A percentile compares a stretch with the other conserved stretches of the same genome.
Evolutionary conservation across 768 basidiomycete species (phyloP).

Genomic region (Albatrellus ellisii): DNA sequence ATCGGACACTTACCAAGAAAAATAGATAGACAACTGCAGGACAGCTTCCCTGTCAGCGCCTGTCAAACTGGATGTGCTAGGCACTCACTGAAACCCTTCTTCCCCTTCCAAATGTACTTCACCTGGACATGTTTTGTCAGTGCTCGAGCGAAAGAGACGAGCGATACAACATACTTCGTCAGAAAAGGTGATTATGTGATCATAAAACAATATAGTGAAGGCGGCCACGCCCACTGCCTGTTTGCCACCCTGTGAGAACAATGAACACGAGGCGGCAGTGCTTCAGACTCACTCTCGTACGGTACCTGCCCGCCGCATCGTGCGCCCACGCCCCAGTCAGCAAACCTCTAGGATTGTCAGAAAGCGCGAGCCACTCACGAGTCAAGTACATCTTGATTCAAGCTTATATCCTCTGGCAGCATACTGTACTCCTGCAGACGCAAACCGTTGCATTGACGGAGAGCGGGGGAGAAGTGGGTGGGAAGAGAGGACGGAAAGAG

Average conservation of each 20-base stretch:
- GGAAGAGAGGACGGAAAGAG: too few species aligned
- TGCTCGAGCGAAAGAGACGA: neutral
- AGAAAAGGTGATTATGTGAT: conserved; percentile 38
- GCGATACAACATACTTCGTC: conserved; percentile 24
- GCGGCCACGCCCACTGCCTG: conserved; percentile 41
- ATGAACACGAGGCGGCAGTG: neutral
- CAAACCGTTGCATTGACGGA: too few species aligned
- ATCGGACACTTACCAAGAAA: conserved; percentile 20
- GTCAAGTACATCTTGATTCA: too few species aligned
- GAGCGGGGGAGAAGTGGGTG: too few species aligned
- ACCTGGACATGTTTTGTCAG: conserved; percentile 20
- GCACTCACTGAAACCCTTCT: conserved; percentile 31
- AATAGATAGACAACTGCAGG: conserved; percentile 24
- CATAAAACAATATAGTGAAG: conserved; percentile 40
- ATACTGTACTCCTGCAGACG: too few species aligned
- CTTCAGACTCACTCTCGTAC: neutral
- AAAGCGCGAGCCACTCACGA: too few species aligned
- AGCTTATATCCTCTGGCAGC: too few species aligned
- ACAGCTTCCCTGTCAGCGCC: neutral
- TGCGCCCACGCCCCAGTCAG: too few species aligned
- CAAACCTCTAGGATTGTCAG: too few species aligned
- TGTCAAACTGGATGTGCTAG: neutral
- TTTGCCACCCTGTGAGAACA: neutral
- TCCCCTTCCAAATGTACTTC: conserved; percentile 39
- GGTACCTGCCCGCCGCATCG: neutral